Conservation (phyloP, 352 stramenopile species). For the Sclerospora graminicola region DNA sequence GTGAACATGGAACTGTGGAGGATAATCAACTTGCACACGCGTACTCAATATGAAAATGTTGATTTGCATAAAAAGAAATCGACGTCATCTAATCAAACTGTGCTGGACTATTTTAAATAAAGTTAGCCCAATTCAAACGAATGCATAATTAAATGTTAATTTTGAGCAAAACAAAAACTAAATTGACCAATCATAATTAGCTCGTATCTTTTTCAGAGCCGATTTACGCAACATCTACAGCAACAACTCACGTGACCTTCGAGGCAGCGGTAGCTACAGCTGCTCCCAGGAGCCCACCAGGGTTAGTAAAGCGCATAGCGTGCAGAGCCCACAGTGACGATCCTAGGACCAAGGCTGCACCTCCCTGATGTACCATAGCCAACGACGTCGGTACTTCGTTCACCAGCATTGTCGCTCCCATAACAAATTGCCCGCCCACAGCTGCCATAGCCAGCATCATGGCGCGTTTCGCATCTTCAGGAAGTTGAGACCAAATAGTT, state of each 20-base stretch:
- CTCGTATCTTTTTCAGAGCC: no score
- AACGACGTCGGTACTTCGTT: conserved; percentile 91
- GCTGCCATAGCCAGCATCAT: conserved; percentile 48
- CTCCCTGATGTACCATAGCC: conserved; percentile 87
- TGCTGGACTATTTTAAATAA: no score
- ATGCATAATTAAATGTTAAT: no score
- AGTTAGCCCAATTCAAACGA: no score
- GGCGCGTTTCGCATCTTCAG: conserved; percentile 41
- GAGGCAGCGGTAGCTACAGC: conserved; percentile 10
- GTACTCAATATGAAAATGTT: no score
- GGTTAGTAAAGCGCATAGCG: conserved; percentile 49
- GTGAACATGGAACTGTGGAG: no score
- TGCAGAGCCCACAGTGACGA: conserved; percentile 62
- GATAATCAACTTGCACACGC: no score
- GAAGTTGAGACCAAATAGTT: conserved; percentile 59
- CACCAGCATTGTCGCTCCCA: conserved; percentile 92
- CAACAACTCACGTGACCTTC: conserved; percentile 18
- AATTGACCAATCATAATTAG: no score
- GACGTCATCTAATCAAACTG: no score
- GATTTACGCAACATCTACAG: no score
- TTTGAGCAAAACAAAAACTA: no score
- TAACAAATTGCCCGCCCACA: conserved; percentile 45
- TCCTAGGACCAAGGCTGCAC: conserved; percentile 37
- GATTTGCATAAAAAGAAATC: no score
- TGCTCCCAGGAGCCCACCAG: conserved; percentile 21